Evolutionary conservation across 2,329 filamentous ascomycete genomes (phyloP), one percentile per base, ranked within the genome.

Genomic region (Corinectria fuckeliana): DNA sequence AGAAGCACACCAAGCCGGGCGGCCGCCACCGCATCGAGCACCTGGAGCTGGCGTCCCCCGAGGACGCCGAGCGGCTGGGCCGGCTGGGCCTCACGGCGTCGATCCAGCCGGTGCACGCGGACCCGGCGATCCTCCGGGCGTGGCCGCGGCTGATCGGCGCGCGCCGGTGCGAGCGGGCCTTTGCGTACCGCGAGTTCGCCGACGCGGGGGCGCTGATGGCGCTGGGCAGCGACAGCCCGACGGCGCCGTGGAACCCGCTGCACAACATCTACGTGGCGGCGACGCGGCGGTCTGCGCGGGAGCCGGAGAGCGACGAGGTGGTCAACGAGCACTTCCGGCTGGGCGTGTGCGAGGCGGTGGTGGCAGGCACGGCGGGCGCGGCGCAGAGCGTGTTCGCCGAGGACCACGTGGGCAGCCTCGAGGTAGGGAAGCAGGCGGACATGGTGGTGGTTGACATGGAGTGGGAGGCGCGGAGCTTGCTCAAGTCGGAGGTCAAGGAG

Each of bases 11-110:
- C 1, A 75, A 69, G 60, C 77, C 81, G 0, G 77, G 75, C 2
- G 77, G 80, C 10, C 78, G 87, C 5, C 86, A 88, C 54, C 80
- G 86, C 21, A 85, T 89, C 66, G 86, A 89, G 72, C 87, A 89
- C 66, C 74, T 89, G 6, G 87, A 89, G 71, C 77, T 88, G 26
- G 78, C 85, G 1, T 78, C 78, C 0, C 78, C 80, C 1, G 77
- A 78, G 56, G 86, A 88, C 65, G 86, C 83, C 1, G 76, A 74
- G 16, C 77, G 86, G 1, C 77, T 89, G 2, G 86, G 85, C 0
- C 66, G 74, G 20, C 74, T 86, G 1, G 84, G 85, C 45, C 84
- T 89, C 73, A 85, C 82, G 4, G 84, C 84, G 0, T 84, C 81
- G 2, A 77, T 86, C 28, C 83, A 86, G 62, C 81, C 84, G 0